Percentiles rank a stretch among this genome's conserved stretches.
Conservation (phyloP, 768 basidiomycete species). For the Paxillus ammoniavirescens region DNA sequence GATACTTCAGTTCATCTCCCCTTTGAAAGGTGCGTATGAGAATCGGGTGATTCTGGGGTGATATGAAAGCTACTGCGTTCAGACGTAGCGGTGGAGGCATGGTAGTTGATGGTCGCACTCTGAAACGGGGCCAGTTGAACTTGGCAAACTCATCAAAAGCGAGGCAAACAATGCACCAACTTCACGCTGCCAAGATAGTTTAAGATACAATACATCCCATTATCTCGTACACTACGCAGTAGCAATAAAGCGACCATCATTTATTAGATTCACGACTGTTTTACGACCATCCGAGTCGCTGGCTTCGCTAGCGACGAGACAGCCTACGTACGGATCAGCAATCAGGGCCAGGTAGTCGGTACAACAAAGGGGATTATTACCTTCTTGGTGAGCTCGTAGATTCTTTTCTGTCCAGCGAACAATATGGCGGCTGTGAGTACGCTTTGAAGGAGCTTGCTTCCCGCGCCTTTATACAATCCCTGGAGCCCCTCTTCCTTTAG, state of each 20-base stretch:
- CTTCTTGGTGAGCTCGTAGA: constrained; percentile 70
- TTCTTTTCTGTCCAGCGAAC: constrained; percentile 84
- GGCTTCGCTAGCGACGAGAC: constrained; percentile 7
- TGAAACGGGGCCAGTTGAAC: neutral
- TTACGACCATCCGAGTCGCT: no score
- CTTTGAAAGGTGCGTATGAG: constrained; percentile 71
- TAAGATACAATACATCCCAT: no score
- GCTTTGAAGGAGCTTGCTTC: constrained; percentile 87
- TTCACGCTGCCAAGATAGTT: no score
- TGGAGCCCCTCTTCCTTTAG: constrained; percentile 73
- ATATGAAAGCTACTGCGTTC: constrained; percentile 84
- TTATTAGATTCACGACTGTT: constrained; percentile 2
- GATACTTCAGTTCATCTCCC: constrained; percentile 72
- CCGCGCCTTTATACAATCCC: constrained; percentile 85
- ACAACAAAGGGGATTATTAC: constrained; percentile 18
- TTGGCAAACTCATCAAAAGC: neutral
- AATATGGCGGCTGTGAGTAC: constrained; percentile 93
- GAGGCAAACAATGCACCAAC: neutral
- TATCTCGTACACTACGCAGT: neutral
- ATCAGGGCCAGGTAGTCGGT: constrained; percentile 1
- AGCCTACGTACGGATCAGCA: constrained; percentile 9
- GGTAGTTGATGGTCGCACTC: neutral
- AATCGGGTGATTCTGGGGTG: constrained; percentile 76
- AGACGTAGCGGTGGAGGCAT: constrained; percentile 72
- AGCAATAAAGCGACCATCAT: neutral